A percentile compares a stretch with the other conserved stretches of the same genome.
Conservation (phyloP, 2,329 filamentous ascomycete species). For the Neonectria punicea region DNA sequence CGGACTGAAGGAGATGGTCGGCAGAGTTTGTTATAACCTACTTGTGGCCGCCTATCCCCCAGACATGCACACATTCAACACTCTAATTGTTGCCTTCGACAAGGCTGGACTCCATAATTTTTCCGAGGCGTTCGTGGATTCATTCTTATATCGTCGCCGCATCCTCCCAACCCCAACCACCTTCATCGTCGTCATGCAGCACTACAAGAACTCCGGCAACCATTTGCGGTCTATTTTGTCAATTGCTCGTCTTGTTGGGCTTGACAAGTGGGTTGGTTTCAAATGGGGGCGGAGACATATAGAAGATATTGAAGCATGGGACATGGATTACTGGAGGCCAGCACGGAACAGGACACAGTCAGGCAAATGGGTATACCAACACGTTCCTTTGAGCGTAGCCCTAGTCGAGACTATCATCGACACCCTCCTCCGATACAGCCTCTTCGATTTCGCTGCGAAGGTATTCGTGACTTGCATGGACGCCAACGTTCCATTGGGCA, state of each 20-base stretch:
- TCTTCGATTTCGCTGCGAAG: constrained; percentile 55
- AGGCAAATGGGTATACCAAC: constrained; percentile 53
- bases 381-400: constrained; percentile 50
- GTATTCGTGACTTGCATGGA: constrained; percentile 55
- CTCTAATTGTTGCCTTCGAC: constrained; percentile 74
- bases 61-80: constrained; percentile 76
- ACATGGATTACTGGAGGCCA: constrained; percentile 45
- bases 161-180: constrained; percentile 62
- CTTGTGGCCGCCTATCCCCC: constrained; percentile 70
- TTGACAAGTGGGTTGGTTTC: constrained; percentile 52
- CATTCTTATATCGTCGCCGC: constrained; percentile 57
- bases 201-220: constrained; percentile 57
- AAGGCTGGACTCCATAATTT: constrained; percentile 60
- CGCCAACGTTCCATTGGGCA: constrained; percentile 47
- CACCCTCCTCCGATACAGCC: constrained; percentile 60
- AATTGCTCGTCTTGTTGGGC: constrained; percentile 58
- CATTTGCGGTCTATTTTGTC: constrained; percentile 56
- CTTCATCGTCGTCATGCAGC: constrained; percentile 60
- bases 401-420: constrained; percentile 59
- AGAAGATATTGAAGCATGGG: constrained; percentile 47
- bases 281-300: constrained; percentile 51
- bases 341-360: constrained; percentile 39
- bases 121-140: constrained; percentile 63
- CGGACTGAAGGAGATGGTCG: constrained; percentile 48
- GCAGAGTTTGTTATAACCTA: constrained; percentile 71